phyloP scores from a whole-genome alignment of 805 yeast species.

The Saccharomycopsis olivae region DNA sequence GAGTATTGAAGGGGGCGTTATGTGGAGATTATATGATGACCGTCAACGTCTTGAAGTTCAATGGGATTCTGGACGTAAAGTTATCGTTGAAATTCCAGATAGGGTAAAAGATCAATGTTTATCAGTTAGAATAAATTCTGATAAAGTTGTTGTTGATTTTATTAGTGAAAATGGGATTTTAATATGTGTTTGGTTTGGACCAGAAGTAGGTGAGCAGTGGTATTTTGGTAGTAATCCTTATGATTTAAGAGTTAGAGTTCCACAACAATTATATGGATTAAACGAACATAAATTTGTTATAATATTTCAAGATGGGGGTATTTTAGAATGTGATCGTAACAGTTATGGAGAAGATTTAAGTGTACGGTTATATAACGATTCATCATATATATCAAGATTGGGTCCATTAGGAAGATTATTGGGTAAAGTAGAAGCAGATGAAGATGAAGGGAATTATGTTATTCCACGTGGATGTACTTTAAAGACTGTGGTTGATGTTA shows the following conservation, averaged over 20 bases:
- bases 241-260: slow-evolving; percentile 45
- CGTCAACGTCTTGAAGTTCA: too few species aligned
- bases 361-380: slow-evolving; percentile 42
- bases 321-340: slow-evolving; percentile 39
- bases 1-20: too few species aligned
- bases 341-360: slow-evolving; percentile 22
- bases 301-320: slow-evolving; percentile 67
- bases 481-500: slow-evolving; percentile 26
- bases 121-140: slow-evolving; percentile 22
- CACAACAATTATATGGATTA: slow-evolving; percentile 41
- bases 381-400: slow-evolving; percentile 28
- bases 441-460: slow-evolving; percentile 5
- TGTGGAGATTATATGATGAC: too few species aligned
- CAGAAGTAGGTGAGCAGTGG: slow-evolving; percentile 41
- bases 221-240: slow-evolving; percentile 60
- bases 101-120: slow-evolving; percentile 28
- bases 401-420: slow-evolving; percentile 25
- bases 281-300: slow-evolving; percentile 38
- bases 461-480: slow-evolving; percentile 24
- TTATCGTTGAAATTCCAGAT: slow-evolving; percentile 33
- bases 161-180: slow-evolving; percentile 42
- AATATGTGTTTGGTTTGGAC: slow-evolving; percentile 36
- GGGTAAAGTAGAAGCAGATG: slow-evolving; percentile 2
- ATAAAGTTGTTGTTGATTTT: slow-evolving; percentile 30
- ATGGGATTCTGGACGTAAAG: too few species aligned